phyloP scores from a whole-genome alignment of 2,329 filamentous ascomycete genomes.

The Aquanectria penicillioides region DNA sequence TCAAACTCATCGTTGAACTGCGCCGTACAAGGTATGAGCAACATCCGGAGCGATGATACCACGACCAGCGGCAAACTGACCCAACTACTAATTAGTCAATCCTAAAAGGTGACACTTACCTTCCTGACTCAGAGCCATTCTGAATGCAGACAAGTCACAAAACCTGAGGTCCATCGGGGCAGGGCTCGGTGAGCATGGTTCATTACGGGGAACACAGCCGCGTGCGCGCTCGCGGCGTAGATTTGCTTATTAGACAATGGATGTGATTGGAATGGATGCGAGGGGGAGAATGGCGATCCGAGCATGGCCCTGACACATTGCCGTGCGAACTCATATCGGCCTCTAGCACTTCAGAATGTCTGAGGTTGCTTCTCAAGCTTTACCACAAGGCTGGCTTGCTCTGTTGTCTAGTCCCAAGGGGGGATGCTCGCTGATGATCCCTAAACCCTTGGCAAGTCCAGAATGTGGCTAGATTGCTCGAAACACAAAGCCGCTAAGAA shows the following conservation, averaged over 20 bases:
- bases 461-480: slow-evolving; percentile 5
- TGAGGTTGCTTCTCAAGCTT: not conserved
- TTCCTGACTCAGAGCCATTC: not conserved
- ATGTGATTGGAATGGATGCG: not conserved
- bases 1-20: too few relatives aligned
- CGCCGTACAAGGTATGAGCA: too few relatives aligned
- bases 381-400: slow-evolving; percentile 11
- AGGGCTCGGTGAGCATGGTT: not conserved
- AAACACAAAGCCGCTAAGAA: slow-evolving; percentile 1
- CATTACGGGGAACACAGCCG: not conserved
- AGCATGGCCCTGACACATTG: slow-evolving; percentile 15
- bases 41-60: not conserved
- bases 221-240: not conserved
- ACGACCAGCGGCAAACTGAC: not conserved
- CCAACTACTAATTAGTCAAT: slow-evolving; percentile 1
- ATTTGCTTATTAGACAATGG: not conserved
- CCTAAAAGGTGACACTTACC: not conserved
- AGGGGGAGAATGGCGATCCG: slow-evolving; percentile 5
- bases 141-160: not conserved
- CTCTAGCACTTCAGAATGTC: slow-evolving; percentile 5
- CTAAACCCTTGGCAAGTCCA: not conserved
- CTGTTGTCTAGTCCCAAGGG: slow-evolving; percentile 4
- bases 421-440: slow-evolving; percentile 14
- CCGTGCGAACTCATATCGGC: not conserved
- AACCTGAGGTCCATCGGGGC: not conserved